phyloP scores from a whole-genome alignment of 352 stramenopile genomes.

The Phytophthora boehmeriae region DNA sequence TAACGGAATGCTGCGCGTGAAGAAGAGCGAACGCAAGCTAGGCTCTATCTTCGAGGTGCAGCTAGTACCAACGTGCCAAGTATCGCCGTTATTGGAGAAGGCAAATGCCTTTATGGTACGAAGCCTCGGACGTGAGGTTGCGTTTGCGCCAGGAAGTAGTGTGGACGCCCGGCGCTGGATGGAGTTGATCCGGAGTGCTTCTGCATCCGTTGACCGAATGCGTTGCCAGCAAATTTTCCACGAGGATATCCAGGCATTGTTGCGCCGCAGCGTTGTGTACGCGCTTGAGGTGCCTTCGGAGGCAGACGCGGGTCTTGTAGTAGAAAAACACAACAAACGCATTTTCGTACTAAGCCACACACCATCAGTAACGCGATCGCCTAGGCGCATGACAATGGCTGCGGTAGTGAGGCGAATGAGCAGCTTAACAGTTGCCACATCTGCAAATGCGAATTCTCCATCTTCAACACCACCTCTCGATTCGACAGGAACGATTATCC shows the following conservation, averaged over 20 bases:
- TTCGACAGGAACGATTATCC: constrained; percentile 34
- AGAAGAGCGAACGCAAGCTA: constrained; percentile 59
- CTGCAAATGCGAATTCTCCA: constrained; percentile 13
- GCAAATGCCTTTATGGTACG: constrained; percentile 62
- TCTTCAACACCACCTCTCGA: constrained; percentile 8
- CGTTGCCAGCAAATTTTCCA: constrained; percentile 60
- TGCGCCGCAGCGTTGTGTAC: constrained; percentile 61
- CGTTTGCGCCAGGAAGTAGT: constrained; percentile 44
- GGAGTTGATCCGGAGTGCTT: constrained; percentile 37
- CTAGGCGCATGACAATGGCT: constrained; percentile 22
- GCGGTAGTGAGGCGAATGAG: constrained; percentile 30
- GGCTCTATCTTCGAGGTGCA: constrained; percentile 59
- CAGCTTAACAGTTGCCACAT: constrained; percentile 19
- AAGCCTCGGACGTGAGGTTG: constrained; percentile 55
- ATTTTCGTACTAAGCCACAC: constrained; percentile 67
- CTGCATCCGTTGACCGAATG: constrained; percentile 22
- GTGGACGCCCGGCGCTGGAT: constrained; percentile 58
- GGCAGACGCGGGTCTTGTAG: constrained; percentile 39
- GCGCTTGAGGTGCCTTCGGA: constrained; percentile 39
- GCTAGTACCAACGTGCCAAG: constrained; percentile 53
- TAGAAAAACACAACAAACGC: constrained; percentile 67
- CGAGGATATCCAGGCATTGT: constrained; percentile 47
- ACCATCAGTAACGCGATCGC: constrained; percentile 5
- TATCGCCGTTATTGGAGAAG: constrained; percentile 48
- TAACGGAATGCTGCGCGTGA: constrained; percentile 71